phyloP scores from a whole-genome alignment of 495 filamentous ascomycete genomes.

The Aspergillus sclerotiicarbonarius region DNA sequence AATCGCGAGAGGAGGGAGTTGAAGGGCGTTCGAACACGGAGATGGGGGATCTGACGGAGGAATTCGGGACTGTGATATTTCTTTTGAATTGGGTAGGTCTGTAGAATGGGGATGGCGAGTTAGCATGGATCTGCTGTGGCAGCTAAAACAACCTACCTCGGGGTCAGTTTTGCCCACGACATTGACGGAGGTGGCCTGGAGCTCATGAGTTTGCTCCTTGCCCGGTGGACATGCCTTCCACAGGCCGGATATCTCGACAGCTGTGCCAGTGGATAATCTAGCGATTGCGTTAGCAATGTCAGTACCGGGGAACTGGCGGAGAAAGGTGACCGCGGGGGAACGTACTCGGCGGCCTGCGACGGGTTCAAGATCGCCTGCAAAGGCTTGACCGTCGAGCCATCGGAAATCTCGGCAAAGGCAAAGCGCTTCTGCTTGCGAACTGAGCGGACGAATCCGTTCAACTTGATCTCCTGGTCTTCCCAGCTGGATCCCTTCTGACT shows the following conservation, averaged over 20 bases:
- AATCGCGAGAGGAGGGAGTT: slow-evolving; percentile 79
- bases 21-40: slow-evolving; percentile 79
- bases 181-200: slow-evolving; percentile 65
- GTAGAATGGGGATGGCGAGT: slow-evolving; percentile 3
- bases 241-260: slow-evolving; percentile 72
- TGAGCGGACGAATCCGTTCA: slow-evolving; percentile 80
- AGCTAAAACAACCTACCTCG: slow-evolving; percentile 54
- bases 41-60: slow-evolving; percentile 83
- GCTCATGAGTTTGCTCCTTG: slow-evolving; percentile 72
- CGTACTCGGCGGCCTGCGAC: slow-evolving; percentile 74
- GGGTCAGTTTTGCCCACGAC: slow-evolving; percentile 75
- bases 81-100: slow-evolving; percentile 91
- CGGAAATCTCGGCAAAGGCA: slow-evolving; percentile 80
- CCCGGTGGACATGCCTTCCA: slow-evolving; percentile 73
- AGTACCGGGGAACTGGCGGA: slow-evolving; percentile 7
- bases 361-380: slow-evolving; percentile 81
- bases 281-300: slow-evolving; percentile 5
- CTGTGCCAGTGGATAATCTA: slow-evolving; percentile 77
- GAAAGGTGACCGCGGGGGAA: slow-evolving; percentile 13
- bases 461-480: slow-evolving; percentile 48
- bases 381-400: slow-evolving; percentile 78
- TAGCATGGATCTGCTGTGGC: not conserved
- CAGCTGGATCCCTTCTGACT: slow-evolving; percentile 24
- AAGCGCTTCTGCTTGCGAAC: slow-evolving; percentile 81
- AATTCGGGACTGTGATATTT: slow-evolving; percentile 90